Base-by-base conservation (phyloP, 2,329 filamentous ascomycete species). In the Colletotrichum eremochloae region DNA sequence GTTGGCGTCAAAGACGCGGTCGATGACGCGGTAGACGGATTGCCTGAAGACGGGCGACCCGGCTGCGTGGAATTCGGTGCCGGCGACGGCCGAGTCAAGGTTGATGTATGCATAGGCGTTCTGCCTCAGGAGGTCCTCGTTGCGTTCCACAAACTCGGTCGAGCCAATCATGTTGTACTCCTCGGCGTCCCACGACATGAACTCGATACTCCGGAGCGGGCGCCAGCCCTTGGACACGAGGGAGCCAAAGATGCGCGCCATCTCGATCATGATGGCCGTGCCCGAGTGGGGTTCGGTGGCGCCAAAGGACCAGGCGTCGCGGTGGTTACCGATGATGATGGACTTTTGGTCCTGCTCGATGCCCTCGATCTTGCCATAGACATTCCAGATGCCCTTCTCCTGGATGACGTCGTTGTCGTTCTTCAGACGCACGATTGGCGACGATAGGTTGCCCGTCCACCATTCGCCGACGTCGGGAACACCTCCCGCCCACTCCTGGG, bases 91-190 rank as follows among this genome's bases (percentile, higher is more conserved):
- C 1, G 91, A 90, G 79, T 96, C 96, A 52, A 99, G 91, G 78
- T 99, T 99, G 75, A 99, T 86, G 78, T 99, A 99, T 12, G 93
- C 95, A 74, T 94, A 90, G 0, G 90, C 96, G 76, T 96, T 88
- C 24, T 88, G 84, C 53, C 94, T 92, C 8, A 99, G 86, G 3
- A 84, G 81, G 0, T 95, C 91, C 38, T 94, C 86, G 76, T 96
- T 92, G 58, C 93, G 92, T 83, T 99, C 96, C 57, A 99, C 96
- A 78, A 93, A 96, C 81, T 99, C 96, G 1, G 96, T 98, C 14
- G 94, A 97, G 11, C 96, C 96, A 70, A 97, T 93, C 57, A 96
- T 85, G 81, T 98, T 98, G 84, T 97, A 98, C 81, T 96, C 94
- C 76, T 92, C 92, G 5, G 90, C 96, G 80, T 99, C 96, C 96